Conservation (phyloP, 805 yeast genomes). For the Candida hispaniensis region DNA sequence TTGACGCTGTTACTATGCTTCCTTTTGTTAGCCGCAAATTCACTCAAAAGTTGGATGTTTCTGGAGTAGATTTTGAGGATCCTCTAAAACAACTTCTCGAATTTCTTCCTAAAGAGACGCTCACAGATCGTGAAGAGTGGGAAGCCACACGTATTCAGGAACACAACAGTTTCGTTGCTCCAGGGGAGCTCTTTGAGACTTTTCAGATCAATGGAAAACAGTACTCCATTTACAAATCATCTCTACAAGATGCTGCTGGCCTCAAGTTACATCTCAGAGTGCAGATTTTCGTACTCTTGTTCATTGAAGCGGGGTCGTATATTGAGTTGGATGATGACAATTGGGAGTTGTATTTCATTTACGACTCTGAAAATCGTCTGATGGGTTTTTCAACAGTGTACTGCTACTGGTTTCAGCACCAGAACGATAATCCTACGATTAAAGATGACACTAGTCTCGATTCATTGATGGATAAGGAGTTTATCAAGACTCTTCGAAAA, state of each 20-base stretch:
- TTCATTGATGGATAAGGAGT: slow-evolving; percentile 24
- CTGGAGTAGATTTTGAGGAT: slow-evolving; percentile 46
- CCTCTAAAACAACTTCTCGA: slow-evolving; percentile 44
- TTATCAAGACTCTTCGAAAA: slow-evolving; percentile 35
- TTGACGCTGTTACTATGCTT: slow-evolving; percentile 61
- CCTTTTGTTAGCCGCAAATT: slow-evolving; percentile 61
- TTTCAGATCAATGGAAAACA: slow-evolving; percentile 27
- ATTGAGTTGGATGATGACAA: slow-evolving; percentile 64
- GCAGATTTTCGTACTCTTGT: slow-evolving; percentile 69
- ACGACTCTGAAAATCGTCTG: slow-evolving; percentile 37
- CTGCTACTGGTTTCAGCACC: slow-evolving; percentile 66
- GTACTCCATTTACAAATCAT: slow-evolving; percentile 44
- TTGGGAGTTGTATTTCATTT: slow-evolving; percentile 69
- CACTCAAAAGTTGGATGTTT: slow-evolving; percentile 35
- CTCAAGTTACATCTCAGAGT: slow-evolving; percentile 52
- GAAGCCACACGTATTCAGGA: slow-evolving; percentile 43
- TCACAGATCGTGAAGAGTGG: slow-evolving; percentile 63
- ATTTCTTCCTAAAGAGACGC: slow-evolving; percentile 47
- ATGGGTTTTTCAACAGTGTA: slow-evolving; percentile 79
- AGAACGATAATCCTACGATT: slow-evolving; percentile 35
- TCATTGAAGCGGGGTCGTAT: slow-evolving; percentile 88
- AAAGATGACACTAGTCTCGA: slow-evolving; percentile 36
- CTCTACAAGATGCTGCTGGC: slow-evolving; percentile 35
- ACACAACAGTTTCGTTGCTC: slow-evolving; percentile 33
- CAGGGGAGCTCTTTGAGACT: slow-evolving; percentile 28